Conservation (phyloP, 306 rosid genomes). For the Mucuna pruriens region DNA sequence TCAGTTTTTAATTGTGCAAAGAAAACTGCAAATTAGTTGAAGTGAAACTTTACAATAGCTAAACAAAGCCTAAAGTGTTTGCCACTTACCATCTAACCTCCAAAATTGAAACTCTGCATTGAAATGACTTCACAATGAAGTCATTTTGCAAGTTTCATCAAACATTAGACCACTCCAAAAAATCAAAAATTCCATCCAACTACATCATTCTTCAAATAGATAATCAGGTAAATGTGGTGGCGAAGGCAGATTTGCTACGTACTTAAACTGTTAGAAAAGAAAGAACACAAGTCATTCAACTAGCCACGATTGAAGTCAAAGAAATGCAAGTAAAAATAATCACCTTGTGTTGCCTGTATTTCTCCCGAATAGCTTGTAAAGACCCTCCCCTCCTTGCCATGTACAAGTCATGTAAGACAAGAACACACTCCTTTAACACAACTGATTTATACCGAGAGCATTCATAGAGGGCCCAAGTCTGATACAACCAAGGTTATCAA, state of each 20-base stretch:
- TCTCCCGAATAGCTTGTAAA: slow-evolving; percentile 59
- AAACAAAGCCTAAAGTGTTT: not conserved
- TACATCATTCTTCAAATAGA: slow-evolving; percentile 44
- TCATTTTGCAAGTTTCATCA: not conserved
- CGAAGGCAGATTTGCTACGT: slow-evolving; percentile 64
- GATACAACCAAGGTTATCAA: no score
- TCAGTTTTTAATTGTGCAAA: not conserved
- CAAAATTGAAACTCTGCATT: not conserved
- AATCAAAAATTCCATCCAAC: not conserved
- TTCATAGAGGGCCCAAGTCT: slow-evolving; percentile 52
- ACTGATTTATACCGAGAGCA: slow-evolving; percentile 55
- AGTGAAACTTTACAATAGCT: not conserved
- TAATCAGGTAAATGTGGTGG: slow-evolving; percentile 63
- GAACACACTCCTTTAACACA: slow-evolving; percentile 65
- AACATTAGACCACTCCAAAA: no score
- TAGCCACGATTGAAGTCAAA: not conserved
- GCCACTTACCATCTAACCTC: not conserved
- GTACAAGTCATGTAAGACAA: slow-evolving; percentile 67
- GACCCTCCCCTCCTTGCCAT: slow-evolving; percentile 66
- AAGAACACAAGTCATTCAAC: not conserved
- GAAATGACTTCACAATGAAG: not conserved
- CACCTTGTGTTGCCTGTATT: slow-evolving; percentile 83
- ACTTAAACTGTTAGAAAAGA: slow-evolving; percentile 63
- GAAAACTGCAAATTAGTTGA: not conserved
- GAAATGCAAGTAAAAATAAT: not conserved